Evolutionary conservation across 352 stramenopile species (phyloP).

Genomic region (Globisporangium orthogonon): DNA sequence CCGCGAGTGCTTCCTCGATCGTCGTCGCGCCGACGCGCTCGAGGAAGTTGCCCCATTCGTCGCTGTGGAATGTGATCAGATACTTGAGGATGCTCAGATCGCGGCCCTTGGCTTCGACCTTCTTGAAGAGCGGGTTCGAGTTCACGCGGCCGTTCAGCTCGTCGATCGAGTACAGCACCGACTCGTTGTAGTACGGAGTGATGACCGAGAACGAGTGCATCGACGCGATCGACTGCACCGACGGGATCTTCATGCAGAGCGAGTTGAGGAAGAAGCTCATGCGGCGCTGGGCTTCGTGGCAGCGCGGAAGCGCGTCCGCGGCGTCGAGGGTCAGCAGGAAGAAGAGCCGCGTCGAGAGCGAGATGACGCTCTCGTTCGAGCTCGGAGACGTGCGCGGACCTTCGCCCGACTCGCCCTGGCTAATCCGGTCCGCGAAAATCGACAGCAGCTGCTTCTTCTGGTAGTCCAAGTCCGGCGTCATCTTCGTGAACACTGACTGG

Average conservation of each 20-base stretch:
- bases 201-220: slow-evolving; percentile 88
- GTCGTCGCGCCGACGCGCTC: slow-evolving; percentile 70
- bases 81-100: slow-evolving; percentile 89
- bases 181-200: slow-evolving; percentile 88
- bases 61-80: slow-evolving; percentile 80
- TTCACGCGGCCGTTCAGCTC: slow-evolving; percentile 79
- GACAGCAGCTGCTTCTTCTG: slow-evolving; percentile 72
- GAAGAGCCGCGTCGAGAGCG: slow-evolving; percentile 70
- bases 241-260: slow-evolving; percentile 85
- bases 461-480: slow-evolving; percentile 70
- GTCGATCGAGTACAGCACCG: slow-evolving; percentile 79
- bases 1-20: slow-evolving; percentile 73
- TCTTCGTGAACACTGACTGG: slow-evolving; percentile 70
- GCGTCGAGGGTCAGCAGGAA: slow-evolving; percentile 83
- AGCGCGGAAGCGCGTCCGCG: slow-evolving; percentile 74
- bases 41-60: slow-evolving; percentile 87
- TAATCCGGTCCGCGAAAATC: slow-evolving; percentile 72
- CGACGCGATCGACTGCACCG: slow-evolving; percentile 70
- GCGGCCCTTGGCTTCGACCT: slow-evolving; percentile 78
- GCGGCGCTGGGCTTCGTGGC: slow-evolving; percentile 77
- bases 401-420: slow-evolving; percentile 41
- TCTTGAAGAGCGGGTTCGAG: slow-evolving; percentile 79
- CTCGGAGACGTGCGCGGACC: slow-evolving; percentile 41
- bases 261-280: slow-evolving; percentile 90
- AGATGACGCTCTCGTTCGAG: slow-evolving; percentile 78